Conservation (phyloP, 2,329 filamentous ascomycete genomes). For the Nigrospora osmanthi region DNA sequence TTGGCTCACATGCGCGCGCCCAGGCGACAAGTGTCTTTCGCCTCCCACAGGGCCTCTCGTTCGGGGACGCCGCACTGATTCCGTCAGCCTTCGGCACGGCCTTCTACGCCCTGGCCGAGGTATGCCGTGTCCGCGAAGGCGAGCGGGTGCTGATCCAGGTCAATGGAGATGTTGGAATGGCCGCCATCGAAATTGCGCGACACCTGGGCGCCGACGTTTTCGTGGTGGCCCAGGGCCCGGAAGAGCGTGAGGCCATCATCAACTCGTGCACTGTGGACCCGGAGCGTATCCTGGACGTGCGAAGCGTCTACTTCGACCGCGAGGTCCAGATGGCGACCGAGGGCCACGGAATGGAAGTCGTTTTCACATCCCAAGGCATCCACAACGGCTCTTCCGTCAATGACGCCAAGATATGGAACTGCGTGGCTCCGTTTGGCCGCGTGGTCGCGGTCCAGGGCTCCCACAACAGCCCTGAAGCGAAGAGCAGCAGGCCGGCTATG, state of each 20-base stretch:
- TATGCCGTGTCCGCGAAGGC: not conserved
- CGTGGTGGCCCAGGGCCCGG: not conserved
- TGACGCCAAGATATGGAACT: constrained; percentile 21
- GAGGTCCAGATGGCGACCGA: not conserved
- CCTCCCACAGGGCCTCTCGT: constrained; percentile 16
- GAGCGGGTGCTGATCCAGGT: constrained; percentile 3
- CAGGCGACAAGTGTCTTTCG: constrained; percentile 18
- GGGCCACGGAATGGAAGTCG: constrained; percentile 1
- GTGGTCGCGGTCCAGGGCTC: constrained; percentile 16
- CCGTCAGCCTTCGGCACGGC: constrained; percentile 2
- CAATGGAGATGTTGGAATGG: constrained; percentile 1
- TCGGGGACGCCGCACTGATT: not conserved
- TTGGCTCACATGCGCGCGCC: constrained; percentile 17
- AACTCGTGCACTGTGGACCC: not conserved
- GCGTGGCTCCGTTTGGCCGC: constrained; percentile 19
- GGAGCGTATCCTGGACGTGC: constrained; percentile 1
- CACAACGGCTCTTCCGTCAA: constrained; percentile 11
- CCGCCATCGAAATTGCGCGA: constrained; percentile 1
- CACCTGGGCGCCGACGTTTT: constrained; percentile 2
- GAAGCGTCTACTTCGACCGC: not conserved
- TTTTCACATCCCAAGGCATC: not conserved
- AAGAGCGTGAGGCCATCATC: constrained; percentile 2
- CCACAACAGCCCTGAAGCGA: constrained; percentile 16
- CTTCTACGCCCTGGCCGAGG: constrained; percentile 2
- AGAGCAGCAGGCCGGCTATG: constrained; percentile 35